phyloP scores from a whole-genome alignment of 768 basidiomycete genomes.

The Mycena filopes region DNA sequence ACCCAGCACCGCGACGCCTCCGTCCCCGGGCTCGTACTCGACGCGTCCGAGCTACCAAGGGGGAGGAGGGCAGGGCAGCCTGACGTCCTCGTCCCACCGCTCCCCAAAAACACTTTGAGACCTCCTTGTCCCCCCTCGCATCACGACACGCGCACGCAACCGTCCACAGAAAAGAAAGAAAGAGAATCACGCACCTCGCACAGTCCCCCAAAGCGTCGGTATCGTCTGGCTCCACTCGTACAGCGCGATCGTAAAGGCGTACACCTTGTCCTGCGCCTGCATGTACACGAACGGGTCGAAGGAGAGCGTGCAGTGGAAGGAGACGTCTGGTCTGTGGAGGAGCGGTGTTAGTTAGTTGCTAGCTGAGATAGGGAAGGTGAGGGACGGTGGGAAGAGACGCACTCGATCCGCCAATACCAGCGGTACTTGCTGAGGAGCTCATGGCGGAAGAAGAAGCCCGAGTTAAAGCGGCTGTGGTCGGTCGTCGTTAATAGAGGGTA shows the following conservation, averaged over 20 bases:
- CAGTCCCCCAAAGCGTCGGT: slow-evolving; percentile 75
- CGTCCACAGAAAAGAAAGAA: no score
- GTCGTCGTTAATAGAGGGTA: no score
- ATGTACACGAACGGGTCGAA: slow-evolving; percentile 79
- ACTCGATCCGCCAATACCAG: slow-evolving; percentile 86
- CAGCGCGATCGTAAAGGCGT: slow-evolving; percentile 79
- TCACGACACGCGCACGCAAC: no score
- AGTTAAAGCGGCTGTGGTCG: slow-evolving; percentile 74
- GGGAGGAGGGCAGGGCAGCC: no score
- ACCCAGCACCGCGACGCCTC: no score
- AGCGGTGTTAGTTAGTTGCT: not conserved
- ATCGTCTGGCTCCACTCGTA: slow-evolving; percentile 83
- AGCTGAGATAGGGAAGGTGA: not conserved
- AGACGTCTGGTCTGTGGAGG: slow-evolving; percentile 61
- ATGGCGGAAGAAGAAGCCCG: slow-evolving; percentile 82
- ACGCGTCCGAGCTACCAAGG: no score
- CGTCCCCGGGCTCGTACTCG: no score
- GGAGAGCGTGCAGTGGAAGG: slow-evolving; percentile 77
- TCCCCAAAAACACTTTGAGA: no score
- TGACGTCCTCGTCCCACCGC: no score
- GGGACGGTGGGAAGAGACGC: no score
- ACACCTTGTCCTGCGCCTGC: slow-evolving; percentile 75
- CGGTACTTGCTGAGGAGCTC: slow-evolving; percentile 72
- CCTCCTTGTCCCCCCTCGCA: no score
- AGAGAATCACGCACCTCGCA: slow-evolving; percentile 60